Conservation (phyloP, 768 basidiomycete genomes). For the Tulasnella sp. region DNA sequence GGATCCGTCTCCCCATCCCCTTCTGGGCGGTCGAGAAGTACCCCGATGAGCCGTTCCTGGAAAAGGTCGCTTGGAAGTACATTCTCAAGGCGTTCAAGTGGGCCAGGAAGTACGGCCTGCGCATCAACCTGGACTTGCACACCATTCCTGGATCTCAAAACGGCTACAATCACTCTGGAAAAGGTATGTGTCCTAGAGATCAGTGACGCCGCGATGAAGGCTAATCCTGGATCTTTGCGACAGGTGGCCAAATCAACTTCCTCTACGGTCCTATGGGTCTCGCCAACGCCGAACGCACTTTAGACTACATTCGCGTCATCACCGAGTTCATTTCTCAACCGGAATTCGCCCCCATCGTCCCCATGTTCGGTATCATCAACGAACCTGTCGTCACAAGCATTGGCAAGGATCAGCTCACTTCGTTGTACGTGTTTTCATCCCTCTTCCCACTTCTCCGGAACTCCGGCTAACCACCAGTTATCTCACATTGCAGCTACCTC, state of each 20-base stretch:
- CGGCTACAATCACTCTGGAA: constrained; percentile 94
- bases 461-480: background rate
- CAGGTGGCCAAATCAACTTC: constrained; percentile 63
- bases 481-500: constrained; percentile 49
- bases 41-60: constrained; percentile 74
- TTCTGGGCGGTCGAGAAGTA: constrained; percentile 89
- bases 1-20: constrained; percentile 78
- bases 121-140: constrained; percentile 82
- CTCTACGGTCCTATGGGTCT: constrained; percentile 91
- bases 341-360: constrained; percentile 64
- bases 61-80: constrained; percentile 77
- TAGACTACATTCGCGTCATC: constrained; percentile 81
- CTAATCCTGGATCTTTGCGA: no score
- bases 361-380: constrained; percentile 84
- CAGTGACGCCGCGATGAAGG: no score
- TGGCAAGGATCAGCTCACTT: constrained; percentile 27
- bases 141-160: constrained; percentile 55
- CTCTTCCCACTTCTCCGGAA: no score
- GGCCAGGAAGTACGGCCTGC: constrained; percentile 94
- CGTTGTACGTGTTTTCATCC: constrained; percentile 27
- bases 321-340: constrained; percentile 67
- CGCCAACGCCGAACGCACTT: constrained; percentile 86
- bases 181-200: no score
- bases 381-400: constrained; percentile 49
- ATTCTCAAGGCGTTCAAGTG: constrained; percentile 89